Evolutionary conservation across 352 stramenopile species (phyloP), one percentile per base, ranked within the genome.

Genomic region (Globisporangium radiosum): DNA sequence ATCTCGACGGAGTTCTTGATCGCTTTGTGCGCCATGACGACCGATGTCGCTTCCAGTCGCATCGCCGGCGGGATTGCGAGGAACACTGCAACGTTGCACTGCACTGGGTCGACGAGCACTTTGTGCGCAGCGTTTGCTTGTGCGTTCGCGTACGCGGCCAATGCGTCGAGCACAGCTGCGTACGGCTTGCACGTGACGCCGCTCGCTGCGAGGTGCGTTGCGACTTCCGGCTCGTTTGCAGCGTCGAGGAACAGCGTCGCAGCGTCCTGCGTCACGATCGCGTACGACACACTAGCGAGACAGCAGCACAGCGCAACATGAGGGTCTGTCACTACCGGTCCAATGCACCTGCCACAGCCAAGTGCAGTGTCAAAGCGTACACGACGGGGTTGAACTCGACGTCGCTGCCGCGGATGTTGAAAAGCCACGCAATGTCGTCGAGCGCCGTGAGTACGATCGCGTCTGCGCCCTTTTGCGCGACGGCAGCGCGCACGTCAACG

Each of bases 351-450:
- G n/a, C n/a, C n/a, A n/a, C n/a, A n/a, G n/a, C n/a, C n/a, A n/a
- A n/a, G n/a, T n/a, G n/a, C n/a, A n/a, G n/a, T n/a, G n/a, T n/a
- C n/a, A n/a, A n/a, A n/a, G n/a, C 89, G 65, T 96, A 98, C 68
- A 98, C 94, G 5, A 99, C 93, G 7, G 97, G 97, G 71, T 98
- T 99, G 64, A 97, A 99, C 62, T 96, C 84, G 59, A 99, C 86
- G 70, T 99, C 97, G 51, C 85, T 88, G 58, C 96, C 97, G 33
- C 97, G 89, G 38, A 99, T 87, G 75, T 99, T 99, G 59, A 99
- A 90, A 4, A 99, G 85, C 86, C 97, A 99, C 40, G 87, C 88
- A 39, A 97, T 96, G 66, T 99, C 97, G 68, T 99, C 96, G 7
- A 99, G 81, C 5, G 96, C 92, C 33, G 88, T 94, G 55, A 99